Percentiles rank a stretch among this genome's conserved stretches.
These are phyloP conservation scores for Fonsecaea nubica DNA, from an alignment of 2,329 filamentous ascomycete genomes.

Conservation along the genomic window DNA sequence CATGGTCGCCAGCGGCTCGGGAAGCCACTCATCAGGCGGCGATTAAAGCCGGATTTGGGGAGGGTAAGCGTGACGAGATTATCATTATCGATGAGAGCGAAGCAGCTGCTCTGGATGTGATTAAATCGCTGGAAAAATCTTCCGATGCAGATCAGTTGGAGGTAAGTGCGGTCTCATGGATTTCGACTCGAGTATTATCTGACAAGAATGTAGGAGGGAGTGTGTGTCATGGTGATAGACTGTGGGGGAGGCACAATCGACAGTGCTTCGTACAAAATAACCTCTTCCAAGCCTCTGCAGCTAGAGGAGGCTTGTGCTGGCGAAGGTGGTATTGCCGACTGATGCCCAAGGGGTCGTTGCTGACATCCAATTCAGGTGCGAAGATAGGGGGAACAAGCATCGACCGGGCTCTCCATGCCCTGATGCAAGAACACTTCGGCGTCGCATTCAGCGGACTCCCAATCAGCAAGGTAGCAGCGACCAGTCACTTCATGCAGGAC, in stretches of 20 bases:
- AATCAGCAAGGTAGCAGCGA: constrained; percentile 40
- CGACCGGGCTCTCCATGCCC: constrained; percentile 45
- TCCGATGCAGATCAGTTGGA: not conserved
- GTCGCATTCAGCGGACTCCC: constrained; percentile 41
- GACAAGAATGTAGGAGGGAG: not conserved
- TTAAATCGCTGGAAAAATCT: not conserved
- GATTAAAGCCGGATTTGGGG: not conserved
- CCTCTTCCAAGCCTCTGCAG: constrained; percentile 18
- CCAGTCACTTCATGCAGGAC: constrained; percentile 46
- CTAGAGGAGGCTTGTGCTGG: constrained; percentile 25
- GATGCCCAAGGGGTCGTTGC: not conserved
- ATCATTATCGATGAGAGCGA: constrained; percentile 3
- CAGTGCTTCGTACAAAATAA: constrained; percentile 15
- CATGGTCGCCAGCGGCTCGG: not conserved
- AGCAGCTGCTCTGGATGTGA: not conserved
- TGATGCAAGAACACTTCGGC: constrained; percentile 44
- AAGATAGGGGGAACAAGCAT: constrained; percentile 47
- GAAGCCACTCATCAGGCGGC: constrained; percentile 4
- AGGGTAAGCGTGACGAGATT: not conserved
- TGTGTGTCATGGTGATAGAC: constrained; percentile 31
- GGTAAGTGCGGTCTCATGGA: not conserved
- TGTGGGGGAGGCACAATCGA: constrained; percentile 40
- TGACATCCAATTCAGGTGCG: constrained; percentile 36
- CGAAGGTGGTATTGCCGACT: constrained; percentile 6
- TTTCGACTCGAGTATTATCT: not conserved